Percentiles rank a stretch among this genome's conserved stretches.
Evolutionary conservation across 148 eudicot species (phyloP).

Genomic region (Gaultheria prostrata): DNA sequence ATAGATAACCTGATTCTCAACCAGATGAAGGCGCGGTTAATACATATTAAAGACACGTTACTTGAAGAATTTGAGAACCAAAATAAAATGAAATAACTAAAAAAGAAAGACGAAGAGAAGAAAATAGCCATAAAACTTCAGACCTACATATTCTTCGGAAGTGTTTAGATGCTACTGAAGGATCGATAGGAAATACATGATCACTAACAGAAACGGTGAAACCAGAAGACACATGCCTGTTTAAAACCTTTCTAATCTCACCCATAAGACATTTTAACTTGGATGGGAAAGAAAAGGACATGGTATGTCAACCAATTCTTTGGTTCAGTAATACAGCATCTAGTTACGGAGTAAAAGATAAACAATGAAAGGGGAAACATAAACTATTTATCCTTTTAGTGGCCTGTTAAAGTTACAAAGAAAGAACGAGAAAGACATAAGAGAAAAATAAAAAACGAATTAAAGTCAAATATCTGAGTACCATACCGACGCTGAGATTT

Average conservation of each 20-base stretch:
- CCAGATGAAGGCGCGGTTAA: slow-evolving; percentile 8
- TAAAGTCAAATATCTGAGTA: background rate
- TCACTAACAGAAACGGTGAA: background rate
- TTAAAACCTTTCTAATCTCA: slow-evolving; percentile 5
- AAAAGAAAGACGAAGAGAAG: background rate
- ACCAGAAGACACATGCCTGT: background rate
- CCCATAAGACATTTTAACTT: background rate
- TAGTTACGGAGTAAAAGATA: background rate
- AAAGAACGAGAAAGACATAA: background rate
- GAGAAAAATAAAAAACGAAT: background rate
- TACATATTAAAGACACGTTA: background rate
- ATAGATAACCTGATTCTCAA: slow-evolving; percentile 58
- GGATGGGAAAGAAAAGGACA: background rate
- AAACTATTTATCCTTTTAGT: background rate
- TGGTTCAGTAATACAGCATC: background rate
- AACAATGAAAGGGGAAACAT: background rate
- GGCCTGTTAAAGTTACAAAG: background rate
- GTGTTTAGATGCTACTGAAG: background rate
- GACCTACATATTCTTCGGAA: background rate
- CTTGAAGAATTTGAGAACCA: background rate
- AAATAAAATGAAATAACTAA: background rate
- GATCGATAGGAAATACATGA: background rate
- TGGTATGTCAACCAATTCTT: background rate
- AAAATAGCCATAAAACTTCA: background rate
- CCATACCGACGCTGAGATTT: background rate